Conservation (phyloP, 2,329 filamentous ascomycete genomes). For the Plenodomus lindquistii region DNA sequence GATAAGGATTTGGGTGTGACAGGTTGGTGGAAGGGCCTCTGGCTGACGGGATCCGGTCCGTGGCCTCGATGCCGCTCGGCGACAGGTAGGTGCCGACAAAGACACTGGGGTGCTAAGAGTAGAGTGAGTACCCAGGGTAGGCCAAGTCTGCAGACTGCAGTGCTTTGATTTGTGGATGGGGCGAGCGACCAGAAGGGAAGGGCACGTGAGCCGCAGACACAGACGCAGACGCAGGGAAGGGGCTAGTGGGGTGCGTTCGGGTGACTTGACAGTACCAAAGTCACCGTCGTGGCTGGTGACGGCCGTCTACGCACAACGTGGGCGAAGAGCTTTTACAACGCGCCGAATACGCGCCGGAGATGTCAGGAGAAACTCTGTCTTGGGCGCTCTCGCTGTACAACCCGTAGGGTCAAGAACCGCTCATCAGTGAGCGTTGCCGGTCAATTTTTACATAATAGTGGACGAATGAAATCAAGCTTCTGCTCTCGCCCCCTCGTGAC, state of each 20-base stretch:
- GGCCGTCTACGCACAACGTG: background rate
- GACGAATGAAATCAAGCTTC: slow-evolving; percentile 37
- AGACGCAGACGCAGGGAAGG: slow-evolving; percentile 26
- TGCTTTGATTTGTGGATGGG: slow-evolving; percentile 15
- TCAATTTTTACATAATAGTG: slow-evolving; percentile 44
- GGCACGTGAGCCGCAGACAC: slow-evolving; percentile 26
- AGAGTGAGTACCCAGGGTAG: slow-evolving; percentile 26
- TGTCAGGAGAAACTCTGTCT: slow-evolving; percentile 35
- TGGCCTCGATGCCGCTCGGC: slow-evolving; percentile 28
- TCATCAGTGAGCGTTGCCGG: slow-evolving; percentile 27
- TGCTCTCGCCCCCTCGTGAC: slow-evolving; percentile 27
- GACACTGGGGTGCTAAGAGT: slow-evolving; percentile 22
- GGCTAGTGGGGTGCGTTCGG: slow-evolving; percentile 5
- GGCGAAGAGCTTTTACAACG: background rate
- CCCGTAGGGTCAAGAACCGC: slow-evolving; percentile 23
- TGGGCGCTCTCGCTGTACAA: slow-evolving; percentile 30
- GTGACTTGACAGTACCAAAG: background rate
- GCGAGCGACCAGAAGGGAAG: slow-evolving; percentile 7
- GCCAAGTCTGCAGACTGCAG: too few species aligned
- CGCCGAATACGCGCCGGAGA: slow-evolving; percentile 27
- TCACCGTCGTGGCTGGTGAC: background rate
- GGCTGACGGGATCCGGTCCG: slow-evolving; percentile 16
- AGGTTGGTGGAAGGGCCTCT: slow-evolving; percentile 19
- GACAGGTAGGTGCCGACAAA: slow-evolving; percentile 13
- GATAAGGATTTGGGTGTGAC: slow-evolving; percentile 29